Percentiles rank a stretch among this genome's conserved stretches.
Conservation (phyloP, 148 eudicot species). For the Chenopodium berlandieri region DNA sequence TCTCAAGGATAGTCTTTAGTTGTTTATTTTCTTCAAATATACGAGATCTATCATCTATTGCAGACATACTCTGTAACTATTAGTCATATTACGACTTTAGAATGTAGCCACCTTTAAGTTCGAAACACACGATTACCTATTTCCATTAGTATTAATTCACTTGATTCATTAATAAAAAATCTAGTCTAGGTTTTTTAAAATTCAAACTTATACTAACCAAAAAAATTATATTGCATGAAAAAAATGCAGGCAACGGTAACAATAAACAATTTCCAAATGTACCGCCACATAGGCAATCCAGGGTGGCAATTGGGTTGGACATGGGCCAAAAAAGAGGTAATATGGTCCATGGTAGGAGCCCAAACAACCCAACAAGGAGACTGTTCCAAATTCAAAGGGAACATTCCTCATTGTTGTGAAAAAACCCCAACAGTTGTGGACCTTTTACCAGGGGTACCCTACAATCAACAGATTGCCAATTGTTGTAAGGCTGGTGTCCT, state of each 20-base stretch:
- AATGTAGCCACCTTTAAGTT: too few relatives aligned
- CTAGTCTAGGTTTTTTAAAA: too few relatives aligned
- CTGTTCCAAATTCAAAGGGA: slow-evolving; percentile 87
- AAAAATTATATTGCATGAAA: too few relatives aligned
- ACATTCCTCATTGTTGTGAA: slow-evolving; percentile 78
- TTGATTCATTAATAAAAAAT: too few relatives aligned
- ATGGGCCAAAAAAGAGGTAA: slow-evolving; percentile 91
- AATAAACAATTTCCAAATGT: slow-evolving; percentile 85
- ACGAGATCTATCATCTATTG: too few relatives aligned
- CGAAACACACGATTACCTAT: too few relatives aligned
- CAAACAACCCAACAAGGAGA: slow-evolving; percentile 91
- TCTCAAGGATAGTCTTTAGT: too few relatives aligned
- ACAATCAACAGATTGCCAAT: slow-evolving; percentile 72
- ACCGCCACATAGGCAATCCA: slow-evolving; percentile 69
- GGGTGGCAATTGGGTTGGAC: slow-evolving; percentile 93
- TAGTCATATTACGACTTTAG: too few relatives aligned
- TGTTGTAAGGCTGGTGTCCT: slow-evolving; percentile 86
- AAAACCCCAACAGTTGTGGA: slow-evolving; percentile 78
- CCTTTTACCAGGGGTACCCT: slow-evolving; percentile 71
- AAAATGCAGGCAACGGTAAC: slow-evolving; percentile 62
- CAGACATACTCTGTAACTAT: too few relatives aligned
- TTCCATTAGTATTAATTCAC: too few relatives aligned
- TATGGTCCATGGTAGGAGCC: slow-evolving; percentile 88
- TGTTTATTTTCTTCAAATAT: too few relatives aligned
- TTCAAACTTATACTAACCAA: not conserved